phyloP scores from a whole-genome alignment of 441 rosid species.

The Gossypium lobatum region DNA sequence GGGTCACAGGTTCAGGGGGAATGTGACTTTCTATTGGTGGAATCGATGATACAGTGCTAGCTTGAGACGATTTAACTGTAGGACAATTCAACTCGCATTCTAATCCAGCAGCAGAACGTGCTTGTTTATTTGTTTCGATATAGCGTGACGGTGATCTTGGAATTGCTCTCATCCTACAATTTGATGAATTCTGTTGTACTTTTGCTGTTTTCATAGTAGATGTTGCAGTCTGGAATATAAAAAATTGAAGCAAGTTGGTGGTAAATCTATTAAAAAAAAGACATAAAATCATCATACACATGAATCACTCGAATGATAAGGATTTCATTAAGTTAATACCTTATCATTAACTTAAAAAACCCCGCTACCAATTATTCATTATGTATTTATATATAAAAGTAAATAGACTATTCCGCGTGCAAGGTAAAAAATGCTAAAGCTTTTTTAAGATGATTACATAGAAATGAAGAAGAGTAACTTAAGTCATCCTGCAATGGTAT shows the following conservation, averaged over 20 bases:
- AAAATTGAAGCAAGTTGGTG: not conserved
- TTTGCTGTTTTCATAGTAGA: conserved; percentile 22
- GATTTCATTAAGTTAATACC: not conserved
- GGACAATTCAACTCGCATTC: conserved; percentile 13
- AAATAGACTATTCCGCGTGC: not conserved
- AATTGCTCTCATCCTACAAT: conserved; percentile 20
- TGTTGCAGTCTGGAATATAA: conserved; percentile 21
- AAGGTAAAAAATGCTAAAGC: not conserved
- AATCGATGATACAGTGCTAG: conserved; percentile 8
- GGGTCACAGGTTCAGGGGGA: conserved; percentile 14
- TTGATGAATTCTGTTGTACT: conserved; percentile 16
- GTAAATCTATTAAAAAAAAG: not conserved
- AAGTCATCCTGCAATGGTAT: not conserved
- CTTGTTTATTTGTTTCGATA: conserved; percentile 19
- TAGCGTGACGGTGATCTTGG: conserved; percentile 19
- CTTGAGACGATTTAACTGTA: conserved; percentile 19
- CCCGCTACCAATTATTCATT: not conserved
- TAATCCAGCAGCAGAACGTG: conserved; percentile 8
- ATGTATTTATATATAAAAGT: not conserved
- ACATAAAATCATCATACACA: not conserved
- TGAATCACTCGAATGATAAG: not conserved
- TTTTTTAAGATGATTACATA: not conserved
- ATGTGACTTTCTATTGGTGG: conserved; percentile 10
- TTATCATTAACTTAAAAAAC: not conserved
- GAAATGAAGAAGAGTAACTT: not conserved